Conservation (phyloP, 23 red algal species). For the Agarophyton chilense region DNA sequence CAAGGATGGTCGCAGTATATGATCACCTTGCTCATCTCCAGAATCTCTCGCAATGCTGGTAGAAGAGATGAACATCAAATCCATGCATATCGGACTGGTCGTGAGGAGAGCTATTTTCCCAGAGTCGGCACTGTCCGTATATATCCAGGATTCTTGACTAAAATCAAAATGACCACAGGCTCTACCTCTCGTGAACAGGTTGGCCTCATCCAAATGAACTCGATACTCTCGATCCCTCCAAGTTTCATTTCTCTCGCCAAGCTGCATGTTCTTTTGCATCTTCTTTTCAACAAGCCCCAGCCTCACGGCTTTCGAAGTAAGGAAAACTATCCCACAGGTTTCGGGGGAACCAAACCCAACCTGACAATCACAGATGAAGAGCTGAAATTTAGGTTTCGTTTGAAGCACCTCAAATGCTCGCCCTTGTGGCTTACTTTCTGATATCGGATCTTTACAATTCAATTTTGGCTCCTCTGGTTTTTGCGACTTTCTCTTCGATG, state of each 20-base stretch:
- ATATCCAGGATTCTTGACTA: slow-evolving; percentile 26
- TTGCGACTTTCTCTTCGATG: neutral
- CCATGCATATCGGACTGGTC: slow-evolving; percentile 55
- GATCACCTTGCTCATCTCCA: slow-evolving; percentile 60
- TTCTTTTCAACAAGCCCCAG: slow-evolving; percentile 67
- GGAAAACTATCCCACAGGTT: slow-evolving; percentile 60
- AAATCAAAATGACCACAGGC: slow-evolving; percentile 47
- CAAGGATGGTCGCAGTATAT: slow-evolving; percentile 57
- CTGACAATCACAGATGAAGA: slow-evolving; percentile 68
- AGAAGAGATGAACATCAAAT: slow-evolving; percentile 77
- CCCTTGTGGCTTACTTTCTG: neutral
- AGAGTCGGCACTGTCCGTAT: neutral
- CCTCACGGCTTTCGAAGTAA: slow-evolving; percentile 58
- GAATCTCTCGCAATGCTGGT: slow-evolving; percentile 34
- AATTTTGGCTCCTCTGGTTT: neutral
- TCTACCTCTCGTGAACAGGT: slow-evolving; percentile 50
- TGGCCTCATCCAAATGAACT: slow-evolving; percentile 65
- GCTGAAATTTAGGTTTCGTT: slow-evolving; percentile 55
- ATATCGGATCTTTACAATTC: neutral
- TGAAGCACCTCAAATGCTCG: slow-evolving; percentile 48
- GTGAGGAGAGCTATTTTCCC: slow-evolving; percentile 45
- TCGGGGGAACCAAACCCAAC: slow-evolving; percentile 74
- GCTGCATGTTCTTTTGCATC: slow-evolving; percentile 66
- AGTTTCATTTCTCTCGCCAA: slow-evolving; percentile 64
- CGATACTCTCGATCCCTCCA: slow-evolving; percentile 70